Percentiles rank a stretch among this genome's conserved stretches.
phyloP scores from a whole-genome alignment of 805 yeast genomes.

The Suhomyces tanzawaensis region DNA sequence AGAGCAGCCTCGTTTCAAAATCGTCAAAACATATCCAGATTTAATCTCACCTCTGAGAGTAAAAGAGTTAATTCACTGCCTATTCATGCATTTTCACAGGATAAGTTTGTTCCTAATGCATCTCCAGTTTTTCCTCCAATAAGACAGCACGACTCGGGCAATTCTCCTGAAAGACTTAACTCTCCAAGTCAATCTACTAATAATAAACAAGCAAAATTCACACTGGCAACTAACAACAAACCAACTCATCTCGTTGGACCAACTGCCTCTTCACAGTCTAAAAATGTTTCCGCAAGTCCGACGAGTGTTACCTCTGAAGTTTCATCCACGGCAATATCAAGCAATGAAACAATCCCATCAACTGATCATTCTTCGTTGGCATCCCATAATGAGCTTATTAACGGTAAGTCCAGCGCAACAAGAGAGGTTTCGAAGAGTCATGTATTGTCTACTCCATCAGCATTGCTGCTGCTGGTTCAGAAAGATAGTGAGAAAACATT shows the following conservation, averaged over 20 bases:
- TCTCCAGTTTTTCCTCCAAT: constrained; percentile 4
- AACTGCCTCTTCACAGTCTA: neutral
- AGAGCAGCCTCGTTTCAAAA: constrained; percentile 4
- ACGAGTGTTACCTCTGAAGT: constrained; percentile 26
- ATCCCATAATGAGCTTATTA: constrained; percentile 16
- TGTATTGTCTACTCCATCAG: constrained; percentile 2
- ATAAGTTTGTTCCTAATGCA: constrained; percentile 1
- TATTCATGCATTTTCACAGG: constrained; percentile 1
- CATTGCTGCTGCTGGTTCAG: neutral
- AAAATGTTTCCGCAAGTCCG: constrained; percentile 22
- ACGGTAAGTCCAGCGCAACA: constrained; percentile 7
- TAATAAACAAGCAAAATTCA: too few species aligned
- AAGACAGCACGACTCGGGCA: too few species aligned
- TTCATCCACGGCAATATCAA: constrained; percentile 28
- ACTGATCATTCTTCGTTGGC: constrained; percentile 29
- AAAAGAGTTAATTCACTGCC: constrained; percentile 12
- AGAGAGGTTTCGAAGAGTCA: constrained; percentile 4
- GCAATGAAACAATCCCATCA: constrained; percentile 27
- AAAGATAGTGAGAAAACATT: neutral
- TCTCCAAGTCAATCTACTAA: too few species aligned
- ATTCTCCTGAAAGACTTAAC: too few species aligned
- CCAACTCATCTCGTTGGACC: neutral
- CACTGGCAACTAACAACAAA: neutral
- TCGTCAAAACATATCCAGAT: constrained; percentile 8
- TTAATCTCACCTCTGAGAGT: constrained; percentile 6